Conservation (phyloP, 495 filamentous ascomycete genomes). For the Aspergillus biplanus region DNA sequence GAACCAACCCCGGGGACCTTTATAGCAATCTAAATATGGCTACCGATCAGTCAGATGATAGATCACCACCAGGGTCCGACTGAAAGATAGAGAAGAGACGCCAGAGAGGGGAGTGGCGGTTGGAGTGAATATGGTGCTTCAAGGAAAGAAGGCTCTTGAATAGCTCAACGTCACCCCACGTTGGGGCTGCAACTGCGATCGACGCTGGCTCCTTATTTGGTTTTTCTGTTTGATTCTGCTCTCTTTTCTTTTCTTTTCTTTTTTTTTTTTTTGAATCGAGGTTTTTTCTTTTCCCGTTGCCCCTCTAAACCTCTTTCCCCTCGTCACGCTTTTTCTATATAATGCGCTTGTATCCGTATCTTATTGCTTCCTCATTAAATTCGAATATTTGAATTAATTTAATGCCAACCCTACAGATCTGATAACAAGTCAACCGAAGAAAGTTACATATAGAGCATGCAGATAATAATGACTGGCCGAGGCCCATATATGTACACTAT, state of each 20-base stretch:
- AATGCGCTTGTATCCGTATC: neutral
- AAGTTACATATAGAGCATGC: constrained; percentile 1
- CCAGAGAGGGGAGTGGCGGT: neutral
- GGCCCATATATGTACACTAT: neutral
- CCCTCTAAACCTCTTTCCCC: neutral
- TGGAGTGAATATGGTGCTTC: neutral
- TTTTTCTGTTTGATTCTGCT: constrained; percentile 2
- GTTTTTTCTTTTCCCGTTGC: too few species aligned
- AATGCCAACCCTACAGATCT: neutral
- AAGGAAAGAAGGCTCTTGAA: neutral
- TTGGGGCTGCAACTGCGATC: constrained; percentile 23
- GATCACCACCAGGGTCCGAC: neutral
- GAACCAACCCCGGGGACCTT: neutral
- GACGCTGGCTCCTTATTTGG: constrained; percentile 9
- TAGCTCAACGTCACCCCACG: constrained; percentile 23
- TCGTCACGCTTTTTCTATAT: neutral
- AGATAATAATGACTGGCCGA: neutral
- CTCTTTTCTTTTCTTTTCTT: constrained; percentile 6
- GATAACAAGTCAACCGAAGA: neutral
- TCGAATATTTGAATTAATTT: neutral
- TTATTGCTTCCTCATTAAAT: too few species aligned
- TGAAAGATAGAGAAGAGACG: constrained; percentile 6
- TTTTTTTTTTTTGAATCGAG: neutral
- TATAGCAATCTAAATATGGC: neutral
- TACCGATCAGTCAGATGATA: constrained; percentile 2